Conservation (phyloP, 2,329 filamentous ascomycete species). For the Hypoxylon sp. region DNA sequence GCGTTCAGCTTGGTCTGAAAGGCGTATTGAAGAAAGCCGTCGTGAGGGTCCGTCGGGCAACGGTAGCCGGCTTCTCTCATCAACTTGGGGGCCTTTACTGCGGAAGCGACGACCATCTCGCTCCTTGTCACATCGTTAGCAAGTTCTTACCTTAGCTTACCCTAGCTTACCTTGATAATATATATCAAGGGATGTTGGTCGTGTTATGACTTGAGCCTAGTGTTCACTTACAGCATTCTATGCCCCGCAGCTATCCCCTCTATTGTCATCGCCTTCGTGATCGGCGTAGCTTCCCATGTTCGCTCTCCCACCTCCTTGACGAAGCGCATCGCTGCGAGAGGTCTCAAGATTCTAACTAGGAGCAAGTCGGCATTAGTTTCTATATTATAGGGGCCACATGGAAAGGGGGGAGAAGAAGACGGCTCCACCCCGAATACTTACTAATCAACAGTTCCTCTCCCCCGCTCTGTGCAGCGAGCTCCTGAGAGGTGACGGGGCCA, state of each 20-base stretch:
- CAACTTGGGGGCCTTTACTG: slow-evolving; percentile 35
- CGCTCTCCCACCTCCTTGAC: slow-evolving; percentile 38
- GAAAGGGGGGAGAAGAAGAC: too few relatives aligned
- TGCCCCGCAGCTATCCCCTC: slow-evolving; percentile 41
- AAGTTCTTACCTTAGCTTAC: too few relatives aligned
- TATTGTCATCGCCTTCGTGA: slow-evolving; percentile 41
- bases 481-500: slow-evolving; percentile 26
- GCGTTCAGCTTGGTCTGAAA: slow-evolving; percentile 39
- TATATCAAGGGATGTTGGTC: not conserved
- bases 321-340: slow-evolving; percentile 36
- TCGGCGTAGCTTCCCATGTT: slow-evolving; percentile 36
- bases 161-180: too few relatives aligned
- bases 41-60: slow-evolving; percentile 37
- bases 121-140: slow-evolving; percentile 10
- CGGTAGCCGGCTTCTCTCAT: slow-evolving; percentile 38
- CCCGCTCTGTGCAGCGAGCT: slow-evolving; percentile 34
- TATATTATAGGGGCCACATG: not conserved
- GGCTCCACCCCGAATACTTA: slow-evolving; percentile 5
- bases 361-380: not conserved
- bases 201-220: not conserved
- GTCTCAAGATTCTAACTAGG: slow-evolving; percentile 36
- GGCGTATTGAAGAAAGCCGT: slow-evolving; percentile 42
- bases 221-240: slow-evolving; percentile 38
- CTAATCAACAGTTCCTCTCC: slow-evolving; percentile 42
- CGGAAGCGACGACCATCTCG: slow-evolving; percentile 32